Evolutionary conservation across 345 rosid species (phyloP).

Genomic region (Eucalyptus marginata): DNA sequence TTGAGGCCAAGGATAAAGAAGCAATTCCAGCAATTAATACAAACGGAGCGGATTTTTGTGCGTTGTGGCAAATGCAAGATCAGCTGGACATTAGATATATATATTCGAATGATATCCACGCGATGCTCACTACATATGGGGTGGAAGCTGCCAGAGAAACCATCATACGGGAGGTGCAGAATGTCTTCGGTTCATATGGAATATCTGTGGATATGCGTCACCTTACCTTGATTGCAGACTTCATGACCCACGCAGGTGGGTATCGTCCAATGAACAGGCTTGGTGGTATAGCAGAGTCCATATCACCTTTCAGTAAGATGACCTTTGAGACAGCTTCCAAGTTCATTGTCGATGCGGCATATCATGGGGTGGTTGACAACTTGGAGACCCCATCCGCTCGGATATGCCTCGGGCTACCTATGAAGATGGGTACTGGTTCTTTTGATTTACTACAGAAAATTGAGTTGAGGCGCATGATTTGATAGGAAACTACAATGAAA

Average conservation of each 20-base stretch:
- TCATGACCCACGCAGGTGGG: constrained; percentile 75
- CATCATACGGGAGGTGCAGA: constrained; percentile 70
- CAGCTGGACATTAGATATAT: constrained; percentile 63
- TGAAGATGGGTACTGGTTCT: constrained; percentile 84
- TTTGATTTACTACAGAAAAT: constrained; percentile 77
- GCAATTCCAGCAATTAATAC: constrained; percentile 58
- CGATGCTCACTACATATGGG: constrained; percentile 70
- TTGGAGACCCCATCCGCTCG: constrained; percentile 84
- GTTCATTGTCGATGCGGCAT: constrained; percentile 88
- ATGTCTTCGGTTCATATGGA: constrained; percentile 71
- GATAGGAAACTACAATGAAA: neutral
- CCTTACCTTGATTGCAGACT: constrained; percentile 77
- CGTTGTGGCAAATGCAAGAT: constrained; percentile 65
- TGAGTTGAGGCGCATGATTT: constrained; percentile 6
- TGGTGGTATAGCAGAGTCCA: constrained; percentile 77
- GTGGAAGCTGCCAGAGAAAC: constrained; percentile 96
- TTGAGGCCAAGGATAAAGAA: constrained; percentile 38
- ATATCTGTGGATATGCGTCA: constrained; percentile 76
- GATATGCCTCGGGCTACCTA: constrained; percentile 86
- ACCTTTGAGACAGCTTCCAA: constrained; percentile 86
- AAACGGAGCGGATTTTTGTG: constrained; percentile 59
- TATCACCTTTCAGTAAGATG: constrained; percentile 82
- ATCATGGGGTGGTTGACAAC: constrained; percentile 51
- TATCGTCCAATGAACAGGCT: constrained; percentile 90
- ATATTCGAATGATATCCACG: constrained; percentile 73